These are phyloP conservation scores for Malbranchea zuffiana DNA, from an alignment of 2,329 filamentous ascomycete species.

Conservation along the genomic window DNA sequence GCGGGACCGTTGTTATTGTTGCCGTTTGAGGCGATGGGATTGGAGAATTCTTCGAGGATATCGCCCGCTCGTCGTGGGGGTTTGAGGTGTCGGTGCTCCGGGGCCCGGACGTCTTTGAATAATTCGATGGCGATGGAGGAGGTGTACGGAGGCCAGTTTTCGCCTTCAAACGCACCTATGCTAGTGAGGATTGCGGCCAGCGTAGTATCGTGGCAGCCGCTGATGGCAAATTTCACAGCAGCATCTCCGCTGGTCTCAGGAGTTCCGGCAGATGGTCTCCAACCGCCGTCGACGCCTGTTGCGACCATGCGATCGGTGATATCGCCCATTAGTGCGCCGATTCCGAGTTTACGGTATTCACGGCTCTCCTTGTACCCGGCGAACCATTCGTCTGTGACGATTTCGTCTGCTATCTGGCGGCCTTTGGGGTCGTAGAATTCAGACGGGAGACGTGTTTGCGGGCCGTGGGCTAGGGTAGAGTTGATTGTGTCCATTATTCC, in stretches of 20 bases:
- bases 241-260: slow-evolving; percentile 37
- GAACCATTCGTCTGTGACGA: slow-evolving; percentile 89
- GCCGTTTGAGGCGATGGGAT: slow-evolving; percentile 15
- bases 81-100: slow-evolving; percentile 9
- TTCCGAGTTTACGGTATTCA: slow-evolving; percentile 83
- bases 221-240: slow-evolving; percentile 62
- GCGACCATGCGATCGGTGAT: slow-evolving; percentile 63
- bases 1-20: slow-evolving; percentile 6
- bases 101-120: slow-evolving; percentile 49
- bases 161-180: slow-evolving; percentile 63
- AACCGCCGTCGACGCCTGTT: slow-evolving; percentile 48
- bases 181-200: slow-evolving; percentile 67
- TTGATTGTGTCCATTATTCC: slow-evolving; percentile 95
- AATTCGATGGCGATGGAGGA: slow-evolving; percentile 86
- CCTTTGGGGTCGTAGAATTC: slow-evolving; percentile 78
- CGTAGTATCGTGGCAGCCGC: slow-evolving; percentile 88
- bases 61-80: slow-evolving; percentile 11
- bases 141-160: slow-evolving; percentile 84
- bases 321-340: slow-evolving; percentile 76
- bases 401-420: slow-evolving; percentile 56
- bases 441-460: slow-evolving; percentile 63
- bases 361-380: slow-evolving; percentile 68
- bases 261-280: slow-evolving; percentile 45
- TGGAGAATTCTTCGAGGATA: slow-evolving; percentile 20
- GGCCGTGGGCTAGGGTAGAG: slow-evolving; percentile 72